Percentiles rank a stretch among this genome's conserved stretches.
Conservation (phyloP, 108 stramenopile genomes). For the Cylindrotheca fusiformis region DNA sequence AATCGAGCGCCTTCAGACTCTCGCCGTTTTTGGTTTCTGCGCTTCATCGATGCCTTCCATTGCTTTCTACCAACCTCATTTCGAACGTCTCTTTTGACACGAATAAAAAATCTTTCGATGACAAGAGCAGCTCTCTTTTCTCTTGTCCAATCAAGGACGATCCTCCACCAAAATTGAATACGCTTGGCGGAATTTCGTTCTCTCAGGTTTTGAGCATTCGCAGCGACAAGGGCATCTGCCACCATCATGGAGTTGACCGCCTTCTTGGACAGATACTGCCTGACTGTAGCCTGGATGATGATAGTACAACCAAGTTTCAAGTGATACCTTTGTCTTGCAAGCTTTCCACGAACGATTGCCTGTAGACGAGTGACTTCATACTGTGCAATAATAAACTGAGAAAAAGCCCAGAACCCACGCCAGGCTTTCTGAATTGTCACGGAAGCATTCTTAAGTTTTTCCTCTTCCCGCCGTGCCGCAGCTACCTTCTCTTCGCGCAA, state of each 20-base stretch:
- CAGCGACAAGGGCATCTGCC: conserved; percentile 29
- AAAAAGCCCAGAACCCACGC: conserved; percentile 69
- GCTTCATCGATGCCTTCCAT: conserved; percentile 39
- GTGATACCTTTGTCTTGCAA: conserved; percentile 37
- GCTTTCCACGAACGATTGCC: conserved; percentile 57
- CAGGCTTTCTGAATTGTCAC: conserved; percentile 58
- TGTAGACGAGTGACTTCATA: conserved; percentile 66
- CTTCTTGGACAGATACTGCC: conserved; percentile 52
- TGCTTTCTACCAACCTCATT: conserved; percentile 51
- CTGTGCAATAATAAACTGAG: conserved; percentile 61
- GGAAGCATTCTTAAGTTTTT: conserved; percentile 40
- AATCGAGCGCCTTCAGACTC: conserved; percentile 21
- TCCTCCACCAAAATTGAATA: conserved; percentile 71
- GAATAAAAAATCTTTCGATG: conserved; percentile 75
- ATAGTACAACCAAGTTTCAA: conserved; percentile 65
- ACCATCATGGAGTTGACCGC: conserved; percentile 8
- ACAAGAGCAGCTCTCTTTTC: conserved; percentile 61
- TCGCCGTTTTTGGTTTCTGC: conserved; percentile 18
- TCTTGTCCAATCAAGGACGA: conserved; percentile 42
- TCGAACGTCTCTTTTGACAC: conserved; percentile 67
- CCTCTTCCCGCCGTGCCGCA: conserved; percentile 38
- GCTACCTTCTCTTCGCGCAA: conserved; percentile 34
- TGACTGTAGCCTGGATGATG: conserved; percentile 62
- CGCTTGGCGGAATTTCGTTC: conserved; percentile 58
- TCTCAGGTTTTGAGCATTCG: conserved; percentile 38